Percentiles rank a stretch among this genome's conserved stretches.
phyloP scores from a whole-genome alignment of 208 protist genomes.

The Leishmania lainsoni region DNA sequence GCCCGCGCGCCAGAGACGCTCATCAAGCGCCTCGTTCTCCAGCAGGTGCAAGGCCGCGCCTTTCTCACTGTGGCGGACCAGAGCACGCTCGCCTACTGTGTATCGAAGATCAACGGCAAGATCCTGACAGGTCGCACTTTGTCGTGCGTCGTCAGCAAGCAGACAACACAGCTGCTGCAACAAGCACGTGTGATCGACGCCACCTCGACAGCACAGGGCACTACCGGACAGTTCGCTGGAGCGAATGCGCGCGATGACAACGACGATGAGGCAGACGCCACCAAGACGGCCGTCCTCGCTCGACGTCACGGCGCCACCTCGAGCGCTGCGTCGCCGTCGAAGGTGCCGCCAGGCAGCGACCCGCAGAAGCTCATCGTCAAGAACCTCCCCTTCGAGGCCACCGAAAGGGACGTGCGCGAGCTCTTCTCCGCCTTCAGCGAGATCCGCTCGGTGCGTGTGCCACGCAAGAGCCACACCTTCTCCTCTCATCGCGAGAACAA shows the following conservation, averaged over 20 bases:
- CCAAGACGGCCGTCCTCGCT: constrained; percentile 33
- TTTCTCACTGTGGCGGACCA: constrained; percentile 86
- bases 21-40: constrained; percentile 82
- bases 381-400: constrained; percentile 99
- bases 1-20: constrained; percentile 94
- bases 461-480: constrained; percentile 93
- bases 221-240: neutral
- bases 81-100: constrained; percentile 59
- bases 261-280: constrained; percentile 31
- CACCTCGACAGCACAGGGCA: neutral
- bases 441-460: constrained; percentile 96
- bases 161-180: constrained; percentile 40
- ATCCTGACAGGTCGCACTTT: constrained; percentile 60
- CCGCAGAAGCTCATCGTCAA: constrained; percentile 96
- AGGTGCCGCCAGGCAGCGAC: constrained; percentile 78
- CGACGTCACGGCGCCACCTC: constrained; percentile 13
- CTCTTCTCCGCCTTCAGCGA: constrained; percentile 96
- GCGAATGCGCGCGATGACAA: constrained; percentile 10
- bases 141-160: constrained; percentile 80
- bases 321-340: neutral
- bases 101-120: constrained; percentile 60
- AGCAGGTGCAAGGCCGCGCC: constrained; percentile 95
- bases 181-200: constrained; percentile 24
- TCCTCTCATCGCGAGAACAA: constrained; percentile 83
- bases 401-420: constrained; percentile 94